Conservation (phyloP, 345 rosid genomes). For the Acer negundo region DNA sequence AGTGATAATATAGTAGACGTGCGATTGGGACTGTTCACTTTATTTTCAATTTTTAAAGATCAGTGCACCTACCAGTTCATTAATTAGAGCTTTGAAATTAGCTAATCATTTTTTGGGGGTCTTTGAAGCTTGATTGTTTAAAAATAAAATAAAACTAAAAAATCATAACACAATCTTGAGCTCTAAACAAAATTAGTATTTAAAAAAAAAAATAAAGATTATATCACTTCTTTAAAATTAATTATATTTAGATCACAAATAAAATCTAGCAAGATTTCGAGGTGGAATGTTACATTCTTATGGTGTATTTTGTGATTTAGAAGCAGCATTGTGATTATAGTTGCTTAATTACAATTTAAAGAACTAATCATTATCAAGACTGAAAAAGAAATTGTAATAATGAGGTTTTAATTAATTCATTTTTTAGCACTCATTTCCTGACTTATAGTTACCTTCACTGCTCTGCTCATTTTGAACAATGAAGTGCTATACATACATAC, state of each 20-base stretch:
- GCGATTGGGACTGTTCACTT: conserved; percentile 8
- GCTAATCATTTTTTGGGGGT: background rate
- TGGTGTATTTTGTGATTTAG: conserved; percentile 6
- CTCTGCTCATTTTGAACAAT: background rate
- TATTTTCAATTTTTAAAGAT: background rate
- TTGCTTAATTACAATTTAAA: conserved; percentile 15
- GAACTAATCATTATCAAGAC: conserved; percentile 4
- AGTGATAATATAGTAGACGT: background rate
- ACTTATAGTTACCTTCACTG: background rate
- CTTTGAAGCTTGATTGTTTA: background rate
- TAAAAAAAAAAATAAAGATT: no score
- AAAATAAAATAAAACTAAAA: no score
- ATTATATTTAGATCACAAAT: background rate
- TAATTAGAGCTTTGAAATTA: conserved; percentile 1
- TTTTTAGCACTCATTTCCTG: background rate
- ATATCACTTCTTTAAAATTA: no score
- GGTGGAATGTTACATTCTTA: conserved; percentile 24
- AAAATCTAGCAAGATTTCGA: background rate
- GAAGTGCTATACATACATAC: background rate
- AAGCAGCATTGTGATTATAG: conserved; percentile 20
- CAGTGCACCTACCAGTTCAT: conserved; percentile 16
- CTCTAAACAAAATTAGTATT: background rate
- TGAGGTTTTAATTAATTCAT: background rate
- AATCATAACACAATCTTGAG: background rate
- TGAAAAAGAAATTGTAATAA: background rate